These are phyloP conservation scores for Eremochloa ophiuroides DNA, from an alignment of 176 grass and related monocot genomes.

Conservation along the genomic window DNA sequence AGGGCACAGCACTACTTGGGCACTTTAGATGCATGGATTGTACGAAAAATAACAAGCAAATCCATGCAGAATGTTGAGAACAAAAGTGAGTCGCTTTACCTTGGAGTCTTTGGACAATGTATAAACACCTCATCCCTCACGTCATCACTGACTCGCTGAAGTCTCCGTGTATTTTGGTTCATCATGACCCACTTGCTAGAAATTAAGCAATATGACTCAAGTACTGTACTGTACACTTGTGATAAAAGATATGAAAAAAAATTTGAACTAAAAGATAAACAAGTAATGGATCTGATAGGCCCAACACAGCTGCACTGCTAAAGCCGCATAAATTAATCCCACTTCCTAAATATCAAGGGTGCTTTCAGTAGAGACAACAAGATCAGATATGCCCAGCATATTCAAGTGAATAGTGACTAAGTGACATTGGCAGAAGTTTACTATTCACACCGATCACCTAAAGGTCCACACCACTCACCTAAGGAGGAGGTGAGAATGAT, in stretches of 20 bases:
- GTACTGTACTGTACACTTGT: slow-evolving; percentile 15
- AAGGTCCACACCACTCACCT: not conserved
- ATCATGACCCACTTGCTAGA: slow-evolving; percentile 99
- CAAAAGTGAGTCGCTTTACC: slow-evolving; percentile 39
- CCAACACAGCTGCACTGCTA: not conserved
- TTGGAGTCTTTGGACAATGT: slow-evolving; percentile 81
- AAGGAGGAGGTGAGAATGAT: not conserved
- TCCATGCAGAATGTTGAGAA: not conserved
- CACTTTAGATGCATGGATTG: not conserved
- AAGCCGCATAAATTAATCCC: slow-evolving; percentile 11
- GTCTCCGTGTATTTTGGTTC: slow-evolving; percentile 97
- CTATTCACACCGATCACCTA: not conserved
- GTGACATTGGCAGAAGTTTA: slow-evolving; percentile 7
- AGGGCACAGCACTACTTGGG: not conserved
- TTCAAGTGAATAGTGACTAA: not conserved
- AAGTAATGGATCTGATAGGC: not conserved
- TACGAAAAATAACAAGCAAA: not conserved
- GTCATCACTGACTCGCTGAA: slow-evolving; percentile 97
- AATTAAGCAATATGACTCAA: slow-evolving; percentile 2
- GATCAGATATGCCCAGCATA: not conserved
- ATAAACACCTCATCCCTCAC: slow-evolving; percentile 96
- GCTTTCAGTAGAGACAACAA: not conserved
- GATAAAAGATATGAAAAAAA: not conserved
- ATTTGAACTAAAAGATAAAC: slow-evolving; percentile 3
- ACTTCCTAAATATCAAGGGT: slow-evolving; percentile 13